These are phyloP conservation scores for Solanum hybrid DNA, from an alignment of 305 asterid species.

Conservation along the genomic window DNA sequence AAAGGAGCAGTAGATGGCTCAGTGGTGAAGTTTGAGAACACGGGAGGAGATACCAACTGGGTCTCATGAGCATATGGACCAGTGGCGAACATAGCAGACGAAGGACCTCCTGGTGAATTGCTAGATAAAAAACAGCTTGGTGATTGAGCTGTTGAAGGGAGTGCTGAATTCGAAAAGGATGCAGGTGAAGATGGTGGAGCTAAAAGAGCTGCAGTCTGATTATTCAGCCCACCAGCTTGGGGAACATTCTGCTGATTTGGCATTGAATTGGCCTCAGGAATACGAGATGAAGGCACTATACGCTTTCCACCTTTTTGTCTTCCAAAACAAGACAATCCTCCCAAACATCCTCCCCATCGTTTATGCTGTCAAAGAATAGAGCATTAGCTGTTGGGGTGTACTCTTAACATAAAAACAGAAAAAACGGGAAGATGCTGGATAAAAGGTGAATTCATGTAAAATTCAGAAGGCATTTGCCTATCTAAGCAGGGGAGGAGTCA, in stretches of 20 bases:
- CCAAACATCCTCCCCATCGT: constrained; percentile 84
- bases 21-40: constrained; percentile 88
- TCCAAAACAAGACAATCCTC: constrained; percentile 76
- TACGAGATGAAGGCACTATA: constrained; percentile 81
- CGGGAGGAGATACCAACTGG: constrained; percentile 94
- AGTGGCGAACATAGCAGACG: constrained; percentile 74
- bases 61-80: constrained; percentile 97
- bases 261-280: constrained; percentile 48
- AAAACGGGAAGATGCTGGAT: neutral
- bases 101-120: constrained; percentile 73
- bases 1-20: constrained; percentile 97
- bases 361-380: constrained; percentile 52
- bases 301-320: constrained; percentile 92
- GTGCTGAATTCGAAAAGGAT: constrained; percentile 78
- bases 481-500: neutral
- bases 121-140: constrained; percentile 79
- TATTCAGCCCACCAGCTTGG: constrained; percentile 58
- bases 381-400: neutral
- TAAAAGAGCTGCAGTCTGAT: constrained; percentile 58
- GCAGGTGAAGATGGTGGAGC: constrained; percentile 99
- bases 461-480: neutral
- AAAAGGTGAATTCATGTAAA: neutral
- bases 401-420: neutral
- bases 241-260: constrained; percentile 62
- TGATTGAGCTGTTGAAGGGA: constrained; percentile 87